Base-by-base conservation (phyloP, 352 stramenopile species). In the Elongisporangium undulatum region DNA sequence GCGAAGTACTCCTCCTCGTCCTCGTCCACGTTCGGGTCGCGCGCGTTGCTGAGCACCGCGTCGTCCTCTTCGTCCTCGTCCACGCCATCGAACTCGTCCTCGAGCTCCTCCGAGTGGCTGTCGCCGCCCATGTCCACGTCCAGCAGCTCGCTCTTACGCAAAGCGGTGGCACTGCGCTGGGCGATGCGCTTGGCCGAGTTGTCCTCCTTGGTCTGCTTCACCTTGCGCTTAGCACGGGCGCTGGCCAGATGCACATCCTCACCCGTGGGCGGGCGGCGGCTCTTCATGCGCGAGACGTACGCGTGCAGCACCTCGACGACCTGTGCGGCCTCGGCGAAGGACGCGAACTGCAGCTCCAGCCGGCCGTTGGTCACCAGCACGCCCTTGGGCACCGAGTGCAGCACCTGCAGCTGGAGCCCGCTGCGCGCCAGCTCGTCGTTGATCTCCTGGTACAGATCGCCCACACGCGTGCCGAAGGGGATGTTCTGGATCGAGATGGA, bases 401-500 rank as follows among this genome's bases (percentile, higher is more conserved):
- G 72, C 21, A 91, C 71, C 19, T 85, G 76, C 51, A 93, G 68
- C 23, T 63, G 59, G 22, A 91, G 62, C n/a, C 79, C 85, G 17
- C 69, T 34, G 19, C 45, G 41, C 2, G 38, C 55, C 20, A 92
- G 59, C 5, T 90, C 70, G 20, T 21, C 51, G 41, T 92, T 89
- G 56, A 91, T 74, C 56, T 94, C 66, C 45, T 69, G 61, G 51
- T 92, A 55, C 22, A 95, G 51, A 38, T 79, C 56, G 22, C 74
- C 74, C 52, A 93, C 72, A 10, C 63, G 81, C 45, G 77, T 92
- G 16, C 82, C 84, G 59, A 90, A 92, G 20, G 86, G 84, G 8
- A 95, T 79, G 55, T 89, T 82, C 60, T 92, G 84, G 15, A 95
- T 61, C 49, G 82, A 84, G 19, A 95, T 71, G 17, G 77, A 64